Base-by-base conservation (phyloP, 192 early-diverging fungal species). In the Backusella circina region DNA sequence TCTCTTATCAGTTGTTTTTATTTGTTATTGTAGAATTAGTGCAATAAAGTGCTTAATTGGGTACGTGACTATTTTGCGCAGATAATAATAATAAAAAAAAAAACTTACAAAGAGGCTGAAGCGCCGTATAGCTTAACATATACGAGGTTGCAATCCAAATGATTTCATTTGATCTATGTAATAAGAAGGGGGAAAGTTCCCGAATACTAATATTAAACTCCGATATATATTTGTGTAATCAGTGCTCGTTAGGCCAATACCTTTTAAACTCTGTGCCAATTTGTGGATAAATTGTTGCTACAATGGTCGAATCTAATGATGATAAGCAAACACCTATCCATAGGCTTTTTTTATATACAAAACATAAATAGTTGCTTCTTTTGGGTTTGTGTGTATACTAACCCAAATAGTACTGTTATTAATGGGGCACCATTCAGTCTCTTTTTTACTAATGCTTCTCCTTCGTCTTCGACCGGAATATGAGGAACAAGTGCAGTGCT, bases 121-220 rank as follows among this genome's bases (percentile, higher is more conserved):
- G 83, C 16, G 94, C 91, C 2, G 95, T 93, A 31, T 84, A 86
- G 65, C 88, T 91, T 75, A 94, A 74, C 74, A 94, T 81, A 70
- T 94, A 95, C 10, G 88, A 85, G 36, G 88, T 91, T 54, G 89
- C 93, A 32, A 98, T 89, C 96, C 96, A 98, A 2, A 93, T 87
- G 32, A 93, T 87, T 57, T 91, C 86, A 26, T 83, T 83, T 28
- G 78, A 83, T 71, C 79, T 81, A 23, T 21, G 1, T 5, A 2
- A 28, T 16, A 15, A 54, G 16, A 39, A 13, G 32, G 1, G 6
- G 44, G n/a, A 47, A 33, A 21, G 65, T 67, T 12, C 47, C 28
- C 23, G 26, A 50, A 92, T 85, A 57, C 2, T 12, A 30, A n/a
- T 23, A 6, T 35, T 16, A 31, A 21, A 39, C 50, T 37, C 21